A percentile compares a stretch with the other conserved stretches of the same genome.
These are phyloP conservation scores for Fusarium torulosum DNA, from an alignment of 2,329 filamentous ascomycete species.

Conservation along the genomic window DNA sequence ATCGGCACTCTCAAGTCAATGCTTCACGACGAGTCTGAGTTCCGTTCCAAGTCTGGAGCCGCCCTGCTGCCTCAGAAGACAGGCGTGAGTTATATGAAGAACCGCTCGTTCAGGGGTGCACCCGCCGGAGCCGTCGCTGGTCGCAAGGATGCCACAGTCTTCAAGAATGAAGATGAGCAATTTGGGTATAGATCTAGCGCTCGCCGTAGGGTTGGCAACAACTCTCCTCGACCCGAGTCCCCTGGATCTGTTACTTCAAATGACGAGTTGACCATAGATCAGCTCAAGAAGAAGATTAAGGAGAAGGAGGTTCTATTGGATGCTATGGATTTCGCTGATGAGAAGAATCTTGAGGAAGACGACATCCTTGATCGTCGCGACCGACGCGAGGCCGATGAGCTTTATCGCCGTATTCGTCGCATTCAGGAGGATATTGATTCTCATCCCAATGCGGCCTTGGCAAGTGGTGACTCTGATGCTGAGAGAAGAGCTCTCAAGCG, in stretches of 20 bases:
- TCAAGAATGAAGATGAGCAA: conserved; percentile 95
- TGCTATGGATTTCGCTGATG: conserved; percentile 95
- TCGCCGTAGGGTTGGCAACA: conserved; percentile 83
- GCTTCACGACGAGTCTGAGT: conserved; percentile 89
- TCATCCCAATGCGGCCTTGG: conserved; percentile 81
- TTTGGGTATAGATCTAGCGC: conserved; percentile 95
- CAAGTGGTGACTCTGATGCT: conserved; percentile 84
- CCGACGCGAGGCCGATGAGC: conserved; percentile 89
- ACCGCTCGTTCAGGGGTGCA: conserved; percentile 84
- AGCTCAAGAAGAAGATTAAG: conserved; percentile 90
- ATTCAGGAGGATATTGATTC: conserved; percentile 95
- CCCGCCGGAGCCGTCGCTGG: conserved; percentile 68
- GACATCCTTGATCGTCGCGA: conserved; percentile 92
- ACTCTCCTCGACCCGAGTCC: conserved; percentile 84
- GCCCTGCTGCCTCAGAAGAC: conserved; percentile 94
- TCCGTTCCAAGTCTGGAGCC: conserved; percentile 88
- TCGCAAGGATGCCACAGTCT: conserved; percentile 95
- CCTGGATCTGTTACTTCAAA: conserved; percentile 76
- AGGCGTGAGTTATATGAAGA: conserved; percentile 98
- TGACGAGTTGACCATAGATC: conserved; percentile 87
- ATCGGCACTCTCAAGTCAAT: conserved; percentile 93
- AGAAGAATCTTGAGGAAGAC: conserved; percentile 89
- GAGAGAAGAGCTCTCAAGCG: conserved; percentile 88
- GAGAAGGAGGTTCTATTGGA: conserved; percentile 96
- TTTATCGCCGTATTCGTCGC: conserved; percentile 91